These are phyloP conservation scores for Annona cherimola DNA, from an alignment of 164 flowering plant species.

Conservation along the genomic window DNA sequence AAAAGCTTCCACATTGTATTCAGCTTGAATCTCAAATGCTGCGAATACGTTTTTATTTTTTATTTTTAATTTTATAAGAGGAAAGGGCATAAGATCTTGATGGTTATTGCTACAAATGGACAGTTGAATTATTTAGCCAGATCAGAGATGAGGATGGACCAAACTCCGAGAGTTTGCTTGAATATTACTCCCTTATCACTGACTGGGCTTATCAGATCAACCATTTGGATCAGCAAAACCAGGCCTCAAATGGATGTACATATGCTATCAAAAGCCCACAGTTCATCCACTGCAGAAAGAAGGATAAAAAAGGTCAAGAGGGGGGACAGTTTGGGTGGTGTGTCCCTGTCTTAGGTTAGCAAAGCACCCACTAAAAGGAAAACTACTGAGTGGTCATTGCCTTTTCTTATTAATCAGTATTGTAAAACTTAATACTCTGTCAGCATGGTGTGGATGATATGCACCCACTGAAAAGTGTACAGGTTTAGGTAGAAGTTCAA, in stretches of 20 bases:
- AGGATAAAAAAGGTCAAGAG: background rate
- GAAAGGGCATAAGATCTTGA: no score
- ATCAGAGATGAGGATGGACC: no score
- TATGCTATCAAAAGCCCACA: background rate
- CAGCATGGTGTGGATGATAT: no score
- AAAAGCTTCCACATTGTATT: no score
- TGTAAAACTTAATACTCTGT: background rate
- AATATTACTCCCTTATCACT: background rate
- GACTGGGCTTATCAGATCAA: background rate
- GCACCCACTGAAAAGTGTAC: no score
- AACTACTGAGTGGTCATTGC: constrained; percentile 7
- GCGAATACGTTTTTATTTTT: no score
- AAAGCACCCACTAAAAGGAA: constrained; percentile 10
- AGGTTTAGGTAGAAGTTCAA: no score
- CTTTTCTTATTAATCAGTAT: constrained; percentile 3
- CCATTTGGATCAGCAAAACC: background rate
- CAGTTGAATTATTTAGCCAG: no score
- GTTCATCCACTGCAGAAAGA: background rate
- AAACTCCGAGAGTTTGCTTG: no score
- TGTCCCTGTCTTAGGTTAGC: constrained; percentile 3
- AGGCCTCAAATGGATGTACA: background rate
- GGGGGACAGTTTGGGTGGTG: background rate
- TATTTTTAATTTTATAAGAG: no score
- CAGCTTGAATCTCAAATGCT: no score
- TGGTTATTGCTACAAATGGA: no score